Evolutionary conservation across 805 yeast genomes (phyloP), one percentile per base, ranked within the genome.

Genomic region (Zygosaccharomyces siamensis): DNA sequence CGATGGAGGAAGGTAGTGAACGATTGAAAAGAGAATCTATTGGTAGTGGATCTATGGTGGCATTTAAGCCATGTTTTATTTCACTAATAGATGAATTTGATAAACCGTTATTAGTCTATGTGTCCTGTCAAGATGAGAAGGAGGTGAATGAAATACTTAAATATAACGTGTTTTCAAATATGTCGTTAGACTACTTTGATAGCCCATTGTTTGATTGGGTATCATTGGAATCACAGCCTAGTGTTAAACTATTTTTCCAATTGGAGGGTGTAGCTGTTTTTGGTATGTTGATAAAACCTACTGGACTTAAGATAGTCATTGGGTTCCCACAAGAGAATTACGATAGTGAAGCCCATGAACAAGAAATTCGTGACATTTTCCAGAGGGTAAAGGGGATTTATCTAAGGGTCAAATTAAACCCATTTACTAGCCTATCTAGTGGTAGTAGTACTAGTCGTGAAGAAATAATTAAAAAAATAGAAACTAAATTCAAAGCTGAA

Each of bases 161-260:
- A 45, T 66, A 53, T 48, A 64, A 65, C 43, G 63, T 63, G 4
- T 53, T 64, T 21, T 63, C 68, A 1, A 66, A 66, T 48, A 58
- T 63, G 24, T 58, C 70, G 1, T 28, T 65, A 31, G 70, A 66
- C 38, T 65, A 64, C 41, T 65, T 66, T 40, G 63, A 59, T 10
- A 62, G 66, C 51, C 50, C 51, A 28, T 49, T 61, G 36, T 60
- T 58, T 26, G 54, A 59, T 7, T 61, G 62, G 64, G 38, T 49
- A 10, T 46, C 57, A 20, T 24, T 53, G 2, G 59, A 58, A 27
- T 39, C 50, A 2, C 40, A 52, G n/a, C 50, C 50, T 2, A 49
- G 51, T 2, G 51, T 62, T 7, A 60, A 59, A 26, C 44, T 47
- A 21, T 43, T 66, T 27, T 65, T 64, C 42, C 57, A 62, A 32